Conservation (phyloP, 1,284 basidiomycete species). For the Cutaneotrichosporon mucoides region DNA sequence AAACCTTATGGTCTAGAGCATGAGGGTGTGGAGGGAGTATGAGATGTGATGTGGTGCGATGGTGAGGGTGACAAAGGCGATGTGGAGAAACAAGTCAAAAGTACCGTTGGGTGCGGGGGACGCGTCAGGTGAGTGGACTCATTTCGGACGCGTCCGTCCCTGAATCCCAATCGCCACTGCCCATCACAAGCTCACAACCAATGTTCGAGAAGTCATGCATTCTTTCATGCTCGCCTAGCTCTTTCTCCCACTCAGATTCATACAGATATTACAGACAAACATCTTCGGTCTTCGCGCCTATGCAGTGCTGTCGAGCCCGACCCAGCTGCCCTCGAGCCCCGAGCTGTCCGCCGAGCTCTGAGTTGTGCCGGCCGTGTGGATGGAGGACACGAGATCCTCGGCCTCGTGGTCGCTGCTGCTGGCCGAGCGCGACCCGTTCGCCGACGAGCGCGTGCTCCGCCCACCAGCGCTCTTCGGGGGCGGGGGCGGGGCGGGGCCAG, state of each 20-base stretch:
- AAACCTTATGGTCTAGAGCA: too few relatives aligned
- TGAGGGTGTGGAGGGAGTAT: too few relatives aligned
- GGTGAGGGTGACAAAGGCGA: too few relatives aligned
- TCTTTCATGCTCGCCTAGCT: not conserved
- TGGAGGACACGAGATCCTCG: slow-evolving; percentile 39
- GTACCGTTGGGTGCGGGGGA: not conserved
- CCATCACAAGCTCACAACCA: not conserved
- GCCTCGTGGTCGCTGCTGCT: slow-evolving; percentile 37
- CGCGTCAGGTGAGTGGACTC: not conserved
- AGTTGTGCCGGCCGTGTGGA: slow-evolving; percentile 34
- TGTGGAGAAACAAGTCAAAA: too few relatives aligned
- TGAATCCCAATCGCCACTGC: not conserved
- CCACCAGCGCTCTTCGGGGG: slow-evolving; percentile 10
- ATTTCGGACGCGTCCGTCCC: not conserved
- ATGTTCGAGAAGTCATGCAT: too few relatives aligned
- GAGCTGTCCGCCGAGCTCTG: slow-evolving; percentile 19
- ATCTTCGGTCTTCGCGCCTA: not conserved
- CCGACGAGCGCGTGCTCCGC: not conserved
- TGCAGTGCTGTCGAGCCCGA: slow-evolving; percentile 14
- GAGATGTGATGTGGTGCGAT: too few relatives aligned
- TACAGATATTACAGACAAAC: not conserved
- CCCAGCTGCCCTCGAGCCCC: slow-evolving; percentile 41
- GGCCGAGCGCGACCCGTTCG: slow-evolving; percentile 17
- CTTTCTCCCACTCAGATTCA: not conserved
- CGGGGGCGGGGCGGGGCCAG: slow-evolving; percentile 24